Evolutionary conservation across 2,329 filamentous ascomycete species (phyloP).

Genomic region (Lasiodiplodia sp.): DNA sequence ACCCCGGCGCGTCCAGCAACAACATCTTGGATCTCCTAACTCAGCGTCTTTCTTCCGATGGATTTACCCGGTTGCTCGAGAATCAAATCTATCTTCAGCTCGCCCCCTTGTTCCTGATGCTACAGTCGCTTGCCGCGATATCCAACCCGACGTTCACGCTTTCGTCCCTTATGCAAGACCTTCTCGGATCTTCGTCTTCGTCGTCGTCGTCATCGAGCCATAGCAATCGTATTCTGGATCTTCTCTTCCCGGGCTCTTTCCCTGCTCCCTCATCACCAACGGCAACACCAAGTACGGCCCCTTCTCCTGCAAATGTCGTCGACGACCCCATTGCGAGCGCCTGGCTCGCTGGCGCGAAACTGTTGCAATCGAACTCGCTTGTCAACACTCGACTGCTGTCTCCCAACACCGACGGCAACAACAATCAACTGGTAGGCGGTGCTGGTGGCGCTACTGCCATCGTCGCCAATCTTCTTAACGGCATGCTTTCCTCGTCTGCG

Average conservation of each 20-base stretch:
- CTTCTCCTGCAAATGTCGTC: neutral
- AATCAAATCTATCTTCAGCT: constrained; percentile 7
- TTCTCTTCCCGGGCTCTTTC: neutral
- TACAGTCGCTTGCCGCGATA: neutral
- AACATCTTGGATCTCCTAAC: neutral
- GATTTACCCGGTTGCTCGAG: neutral
- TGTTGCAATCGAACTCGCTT: constrained; percentile 9
- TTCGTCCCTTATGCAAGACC: constrained; percentile 8
- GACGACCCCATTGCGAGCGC: neutral
- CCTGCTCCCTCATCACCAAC: neutral
- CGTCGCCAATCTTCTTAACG: neutral
- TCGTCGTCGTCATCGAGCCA: neutral
- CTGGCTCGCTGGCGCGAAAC: neutral
- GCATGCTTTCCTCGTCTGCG: neutral
- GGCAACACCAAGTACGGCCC: neutral
- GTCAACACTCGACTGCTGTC: neutral
- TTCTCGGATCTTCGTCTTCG: neutral
- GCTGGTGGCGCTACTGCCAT: neutral
- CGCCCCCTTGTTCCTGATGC: neutral
- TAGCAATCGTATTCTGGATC: neutral
- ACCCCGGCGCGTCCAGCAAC: neutral
- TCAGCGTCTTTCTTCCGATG: neutral
- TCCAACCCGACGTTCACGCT: constrained; percentile 2
- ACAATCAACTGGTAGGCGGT: neutral
- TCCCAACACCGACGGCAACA: no score